phyloP scores from a whole-genome alignment of 257 asterid species.

The Asclepias syriaca region DNA sequence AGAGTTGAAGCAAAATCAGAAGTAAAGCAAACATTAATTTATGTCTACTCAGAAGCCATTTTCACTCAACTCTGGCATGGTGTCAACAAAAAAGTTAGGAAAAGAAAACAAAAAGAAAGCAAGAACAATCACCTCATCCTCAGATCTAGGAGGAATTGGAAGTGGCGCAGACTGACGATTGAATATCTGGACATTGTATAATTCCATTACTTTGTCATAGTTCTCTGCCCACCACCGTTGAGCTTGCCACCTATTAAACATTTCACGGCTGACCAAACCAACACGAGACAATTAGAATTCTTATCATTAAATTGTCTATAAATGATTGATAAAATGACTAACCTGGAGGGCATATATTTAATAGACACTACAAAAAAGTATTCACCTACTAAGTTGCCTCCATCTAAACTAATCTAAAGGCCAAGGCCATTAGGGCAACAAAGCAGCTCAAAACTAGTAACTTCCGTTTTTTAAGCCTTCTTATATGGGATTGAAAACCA shows the following conservation, averaged over 20 bases:
- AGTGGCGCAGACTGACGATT: conserved; percentile 53
- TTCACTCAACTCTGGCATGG: background rate
- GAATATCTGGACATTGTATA: conserved; percentile 77
- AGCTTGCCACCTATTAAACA: conserved; percentile 89
- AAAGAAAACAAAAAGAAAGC: background rate
- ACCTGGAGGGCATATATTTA: background rate
- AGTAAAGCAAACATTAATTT: background rate
- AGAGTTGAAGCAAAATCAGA: background rate
- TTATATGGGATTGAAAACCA: background rate
- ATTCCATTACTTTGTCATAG: conserved; percentile 75
- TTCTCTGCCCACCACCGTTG: conserved; percentile 95
- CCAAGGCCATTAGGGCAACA: background rate
- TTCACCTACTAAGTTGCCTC: background rate
- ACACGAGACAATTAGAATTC: conserved; percentile 19
- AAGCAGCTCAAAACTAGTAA: background rate
- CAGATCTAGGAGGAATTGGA: conserved; percentile 60
- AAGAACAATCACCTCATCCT: conserved; percentile 54
- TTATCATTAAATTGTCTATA: conserved; percentile 3
- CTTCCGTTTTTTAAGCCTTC: background rate
- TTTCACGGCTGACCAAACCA: conserved; percentile 65
- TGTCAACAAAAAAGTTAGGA: background rate
- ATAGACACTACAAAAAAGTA: conserved; percentile 4
- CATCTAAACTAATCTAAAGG: background rate
- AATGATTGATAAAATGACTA: background rate
- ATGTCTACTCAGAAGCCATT: background rate